phyloP scores from a whole-genome alignment of 352 stramenopile species.

The Phytophthora litchii region DNA sequence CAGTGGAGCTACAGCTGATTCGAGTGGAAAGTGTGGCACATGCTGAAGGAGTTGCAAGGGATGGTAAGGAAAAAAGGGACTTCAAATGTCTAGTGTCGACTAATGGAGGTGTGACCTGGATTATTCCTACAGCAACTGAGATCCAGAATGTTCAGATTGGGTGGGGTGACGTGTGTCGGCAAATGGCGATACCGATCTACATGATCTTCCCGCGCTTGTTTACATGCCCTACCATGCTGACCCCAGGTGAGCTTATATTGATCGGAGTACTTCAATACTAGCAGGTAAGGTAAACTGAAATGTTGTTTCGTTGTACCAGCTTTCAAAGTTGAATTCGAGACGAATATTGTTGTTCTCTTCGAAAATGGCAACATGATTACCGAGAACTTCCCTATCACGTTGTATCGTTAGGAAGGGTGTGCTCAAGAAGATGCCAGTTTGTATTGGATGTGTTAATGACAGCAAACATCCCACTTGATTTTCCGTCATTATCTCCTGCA shows the following conservation, averaged over 20 bases:
- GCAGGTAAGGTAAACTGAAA: neutral
- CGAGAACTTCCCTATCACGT: slow-evolving; percentile 88
- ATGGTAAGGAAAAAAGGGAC: slow-evolving; percentile 47
- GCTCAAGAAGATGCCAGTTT: neutral
- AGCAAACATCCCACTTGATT: too few species aligned
- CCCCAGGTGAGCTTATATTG: slow-evolving; percentile 43
- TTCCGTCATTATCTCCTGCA: neutral
- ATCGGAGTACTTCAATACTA: neutral
- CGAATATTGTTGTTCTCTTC: slow-evolving; percentile 93
- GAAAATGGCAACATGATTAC: slow-evolving; percentile 92
- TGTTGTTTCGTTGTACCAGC: slow-evolving; percentile 34
- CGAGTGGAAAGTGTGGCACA: slow-evolving; percentile 88
- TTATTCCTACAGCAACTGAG: slow-evolving; percentile 77
- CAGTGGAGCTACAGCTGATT: slow-evolving; percentile 91
- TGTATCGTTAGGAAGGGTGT: slow-evolving; percentile 68
- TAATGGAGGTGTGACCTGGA: neutral
- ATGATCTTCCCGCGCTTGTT: slow-evolving; percentile 95
- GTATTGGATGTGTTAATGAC: too few species aligned
- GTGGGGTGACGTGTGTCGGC: slow-evolving; percentile 88
- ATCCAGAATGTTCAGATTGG: slow-evolving; percentile 95
- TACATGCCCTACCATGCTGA: slow-evolving; percentile 92
- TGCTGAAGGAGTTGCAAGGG: slow-evolving; percentile 73
- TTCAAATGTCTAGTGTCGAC: neutral
- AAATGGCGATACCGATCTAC: slow-evolving; percentile 93
- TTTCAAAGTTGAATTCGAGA: slow-evolving; percentile 94